Evolutionary conservation across 1,139 yeast species (phyloP).

Genomic region (Hemisphaericaspora lyxosophila): DNA sequence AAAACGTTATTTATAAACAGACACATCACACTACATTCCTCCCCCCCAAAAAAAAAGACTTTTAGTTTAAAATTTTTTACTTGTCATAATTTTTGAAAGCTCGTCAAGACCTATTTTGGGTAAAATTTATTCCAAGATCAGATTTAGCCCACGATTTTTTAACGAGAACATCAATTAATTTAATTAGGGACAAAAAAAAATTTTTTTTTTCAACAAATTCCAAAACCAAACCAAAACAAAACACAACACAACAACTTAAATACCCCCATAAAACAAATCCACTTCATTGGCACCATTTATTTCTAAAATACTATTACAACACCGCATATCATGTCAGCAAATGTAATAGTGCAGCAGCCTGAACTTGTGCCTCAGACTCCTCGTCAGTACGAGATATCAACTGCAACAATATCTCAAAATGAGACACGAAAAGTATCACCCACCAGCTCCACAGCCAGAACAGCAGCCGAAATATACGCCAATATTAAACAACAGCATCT

Average conservation of each 20-base stretch:
- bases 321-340: neutral
- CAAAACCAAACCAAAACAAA: neutral
- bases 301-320: neutral
- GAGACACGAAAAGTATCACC: neutral
- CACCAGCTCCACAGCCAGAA: neutral
- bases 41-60: no score
- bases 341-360: constrained; percentile 1
- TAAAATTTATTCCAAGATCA: no score
- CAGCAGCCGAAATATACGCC: constrained; percentile 7
- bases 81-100: no score
- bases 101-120: no score
- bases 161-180: no score
- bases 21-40: no score
- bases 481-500: constrained; percentile 1
- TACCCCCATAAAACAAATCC: neutral
- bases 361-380: neutral
- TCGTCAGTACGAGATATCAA: no score
- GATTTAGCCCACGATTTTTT: no score
- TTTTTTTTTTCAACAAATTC: neutral
- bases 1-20: neutral
- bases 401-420: neutral
- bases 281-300: neutral
- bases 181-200: no score
- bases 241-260: neutral
- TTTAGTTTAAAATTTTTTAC: no score